Evolutionary conservation across 371 early-diverging fungal species (phyloP).

Genomic region (Circinella umbellata): DNA sequence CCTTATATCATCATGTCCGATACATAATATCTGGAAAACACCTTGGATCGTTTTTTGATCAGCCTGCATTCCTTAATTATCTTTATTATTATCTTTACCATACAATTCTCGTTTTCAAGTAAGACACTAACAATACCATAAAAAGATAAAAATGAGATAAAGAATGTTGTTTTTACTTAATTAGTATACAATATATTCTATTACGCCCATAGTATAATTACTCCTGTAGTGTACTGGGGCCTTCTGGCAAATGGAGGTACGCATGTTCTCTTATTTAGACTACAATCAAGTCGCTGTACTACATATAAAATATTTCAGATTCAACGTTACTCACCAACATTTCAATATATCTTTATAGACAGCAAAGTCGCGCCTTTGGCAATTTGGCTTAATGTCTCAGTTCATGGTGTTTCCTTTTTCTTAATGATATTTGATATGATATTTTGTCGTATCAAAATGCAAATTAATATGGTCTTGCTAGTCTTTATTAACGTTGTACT

Average conservation of each 20-base stretch:
- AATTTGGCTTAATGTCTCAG: slow-evolving; percentile 51
- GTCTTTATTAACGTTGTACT: slow-evolving; percentile 41
- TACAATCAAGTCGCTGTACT: background rate
- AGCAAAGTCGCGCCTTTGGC: slow-evolving; percentile 11
- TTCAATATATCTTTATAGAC: background rate
- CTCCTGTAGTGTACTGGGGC: slow-evolving; percentile 67
- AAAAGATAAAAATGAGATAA: background rate
- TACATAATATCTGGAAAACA: slow-evolving; percentile 27
- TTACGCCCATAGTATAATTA: slow-evolving; percentile 40
- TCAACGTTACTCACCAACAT: background rate
- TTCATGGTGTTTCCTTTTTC: slow-evolving; percentile 58
- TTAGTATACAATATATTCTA: too few species aligned
- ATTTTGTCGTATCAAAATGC: slow-evolving; percentile 50
- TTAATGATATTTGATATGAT: slow-evolving; percentile 57
- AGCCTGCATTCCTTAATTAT: slow-evolving; percentile 43
- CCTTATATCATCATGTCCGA: slow-evolving; percentile 34
- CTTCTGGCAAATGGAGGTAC: slow-evolving; percentile 20
- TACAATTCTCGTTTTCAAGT: slow-evolving; percentile 51
- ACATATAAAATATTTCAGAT: background rate
- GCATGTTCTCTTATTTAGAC: background rate
- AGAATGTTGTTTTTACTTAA: background rate
- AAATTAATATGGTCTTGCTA: slow-evolving; percentile 44
- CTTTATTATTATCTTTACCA: slow-evolving; percentile 49
- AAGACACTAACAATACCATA: slow-evolving; percentile 15
- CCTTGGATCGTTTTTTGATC: slow-evolving; percentile 32